Percentiles rank a stretch among this genome's conserved stretches.
These are phyloP conservation scores for Zanthoxylum bungeanum DNA, from an alignment of 345 rosid genomes.

Conservation along the genomic window DNA sequence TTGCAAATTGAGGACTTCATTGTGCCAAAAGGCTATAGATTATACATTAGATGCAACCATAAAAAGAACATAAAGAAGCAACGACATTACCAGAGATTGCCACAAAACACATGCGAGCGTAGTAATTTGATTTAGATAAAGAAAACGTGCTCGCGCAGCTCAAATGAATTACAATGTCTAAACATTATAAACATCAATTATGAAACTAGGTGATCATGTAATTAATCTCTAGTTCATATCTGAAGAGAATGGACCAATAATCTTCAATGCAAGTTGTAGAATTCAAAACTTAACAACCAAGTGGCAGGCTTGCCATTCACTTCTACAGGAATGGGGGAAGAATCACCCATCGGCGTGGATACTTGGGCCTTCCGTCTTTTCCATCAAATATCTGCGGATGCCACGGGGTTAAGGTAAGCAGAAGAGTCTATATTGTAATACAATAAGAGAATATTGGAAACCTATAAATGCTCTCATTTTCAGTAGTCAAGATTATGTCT, in stretches of 20 bases:
- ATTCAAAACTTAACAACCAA: not conserved
- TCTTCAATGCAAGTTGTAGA: not conserved
- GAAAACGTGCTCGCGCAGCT: not conserved
- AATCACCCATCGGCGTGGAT: slow-evolving; percentile 93
- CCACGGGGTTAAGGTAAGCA: slow-evolving; percentile 2
- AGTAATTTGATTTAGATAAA: not conserved
- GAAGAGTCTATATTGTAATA: not conserved
- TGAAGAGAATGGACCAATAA: slow-evolving; percentile 7
- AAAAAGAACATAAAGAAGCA: not conserved
- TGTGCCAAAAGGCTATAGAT: not conserved
- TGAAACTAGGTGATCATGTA: not conserved
- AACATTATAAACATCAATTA: not conserved
- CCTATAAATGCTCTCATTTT: not conserved
- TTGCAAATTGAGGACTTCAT: not conserved
- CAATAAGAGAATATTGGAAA: not conserved
- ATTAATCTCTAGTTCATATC: slow-evolving; percentile 5
- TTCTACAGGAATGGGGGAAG: slow-evolving; percentile 86
- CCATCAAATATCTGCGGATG: slow-evolving; percentile 83
- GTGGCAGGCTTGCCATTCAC: not conserved
- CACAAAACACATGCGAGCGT: not conserved
- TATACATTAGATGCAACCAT: not conserved
- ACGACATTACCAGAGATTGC: not conserved
- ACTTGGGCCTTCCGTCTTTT: slow-evolving; percentile 83
- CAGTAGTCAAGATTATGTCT: not conserved
- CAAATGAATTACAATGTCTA: slow-evolving; percentile 20